Evolutionary conservation across 2,329 filamentous ascomycete genomes (phyloP).

Genomic region (Apiospora sp.): DNA sequence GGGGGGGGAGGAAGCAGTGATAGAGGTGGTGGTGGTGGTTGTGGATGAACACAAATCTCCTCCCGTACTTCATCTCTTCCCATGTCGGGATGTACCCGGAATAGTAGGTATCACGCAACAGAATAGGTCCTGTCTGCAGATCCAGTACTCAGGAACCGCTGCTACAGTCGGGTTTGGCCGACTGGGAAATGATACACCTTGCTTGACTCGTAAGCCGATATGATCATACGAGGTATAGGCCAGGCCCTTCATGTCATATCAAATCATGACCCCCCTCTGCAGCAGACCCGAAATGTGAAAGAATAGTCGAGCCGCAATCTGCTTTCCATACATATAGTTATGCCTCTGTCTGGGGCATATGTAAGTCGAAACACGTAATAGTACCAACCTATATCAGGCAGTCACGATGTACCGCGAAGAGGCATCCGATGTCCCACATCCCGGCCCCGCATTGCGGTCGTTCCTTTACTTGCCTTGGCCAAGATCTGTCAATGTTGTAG

Average conservation of each 20-base stretch:
- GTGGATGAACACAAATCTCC: background rate
- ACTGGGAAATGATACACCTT: background rate
- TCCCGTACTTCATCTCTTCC: background rate
- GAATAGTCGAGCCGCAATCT: slow-evolving; percentile 16
- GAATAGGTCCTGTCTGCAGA: background rate
- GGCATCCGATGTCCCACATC: background rate
- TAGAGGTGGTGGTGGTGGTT: background rate
- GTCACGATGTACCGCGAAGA: background rate
- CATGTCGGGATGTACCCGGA: background rate
- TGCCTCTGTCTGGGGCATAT: background rate
- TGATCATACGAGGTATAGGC: background rate
- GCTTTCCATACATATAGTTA: background rate
- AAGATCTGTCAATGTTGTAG: background rate
- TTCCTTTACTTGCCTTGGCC: background rate
- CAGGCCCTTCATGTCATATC: background rate
- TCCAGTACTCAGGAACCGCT: background rate
- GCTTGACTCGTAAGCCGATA: background rate
- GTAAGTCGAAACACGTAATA: background rate
- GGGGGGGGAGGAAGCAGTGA: background rate
- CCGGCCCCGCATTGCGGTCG: background rate
- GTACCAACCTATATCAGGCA: background rate
- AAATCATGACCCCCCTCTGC: background rate
- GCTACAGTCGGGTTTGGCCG: background rate
- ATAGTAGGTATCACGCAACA: background rate
- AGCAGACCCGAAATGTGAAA: background rate